Percentiles rank a stretch among this genome's conserved stretches.
These are phyloP conservation scores for Verticillium klebahnii DNA, from an alignment of 2,329 filamentous ascomycete species.

Conservation along the genomic window DNA sequence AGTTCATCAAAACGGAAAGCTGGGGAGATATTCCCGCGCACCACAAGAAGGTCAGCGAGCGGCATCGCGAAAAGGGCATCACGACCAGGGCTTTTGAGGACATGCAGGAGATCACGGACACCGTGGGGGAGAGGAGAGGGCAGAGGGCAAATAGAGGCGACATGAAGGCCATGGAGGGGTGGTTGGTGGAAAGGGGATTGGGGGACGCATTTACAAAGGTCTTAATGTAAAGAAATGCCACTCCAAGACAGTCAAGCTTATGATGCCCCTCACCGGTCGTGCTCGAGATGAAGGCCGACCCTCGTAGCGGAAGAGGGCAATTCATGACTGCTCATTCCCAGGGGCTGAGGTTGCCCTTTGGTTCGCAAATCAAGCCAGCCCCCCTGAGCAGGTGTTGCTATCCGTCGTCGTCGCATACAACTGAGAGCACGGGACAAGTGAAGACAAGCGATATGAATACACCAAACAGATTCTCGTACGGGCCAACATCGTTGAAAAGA, in stretches of 20 bases:
- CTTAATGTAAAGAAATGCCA: slow-evolving; percentile 17
- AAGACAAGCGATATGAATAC: too few relatives aligned
- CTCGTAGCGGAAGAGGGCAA: too few relatives aligned
- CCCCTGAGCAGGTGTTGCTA: too few relatives aligned
- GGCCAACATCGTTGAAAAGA: too few relatives aligned
- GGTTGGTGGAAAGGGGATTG: slow-evolving; percentile 40
- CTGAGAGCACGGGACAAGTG: too few relatives aligned
- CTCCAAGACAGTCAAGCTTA: neutral
- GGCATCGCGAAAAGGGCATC: slow-evolving; percentile 35
- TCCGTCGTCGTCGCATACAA: too few relatives aligned
- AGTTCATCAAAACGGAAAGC: slow-evolving; percentile 57
- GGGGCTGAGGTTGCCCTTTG: too few relatives aligned
- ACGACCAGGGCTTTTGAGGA: slow-evolving; percentile 40
- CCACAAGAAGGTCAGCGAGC: slow-evolving; percentile 59
- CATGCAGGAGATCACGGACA: slow-evolving; percentile 54
- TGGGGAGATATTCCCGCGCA: slow-evolving; percentile 59
- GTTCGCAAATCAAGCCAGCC: too few relatives aligned
- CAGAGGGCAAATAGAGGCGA: slow-evolving; percentile 45
- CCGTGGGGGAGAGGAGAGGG: slow-evolving; percentile 40
- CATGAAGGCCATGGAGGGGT: slow-evolving; percentile 48
- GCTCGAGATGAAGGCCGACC: too few relatives aligned
- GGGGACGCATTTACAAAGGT: slow-evolving; percentile 39
- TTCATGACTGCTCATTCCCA: too few relatives aligned
- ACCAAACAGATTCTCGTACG: too few relatives aligned
- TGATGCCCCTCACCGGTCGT: neutral